Percentiles rank a stretch among this genome's conserved stretches.
These are phyloP conservation scores for Warburgia ugandensis DNA, from an alignment of 164 flowering plant genomes.

Conservation along the genomic window DNA sequence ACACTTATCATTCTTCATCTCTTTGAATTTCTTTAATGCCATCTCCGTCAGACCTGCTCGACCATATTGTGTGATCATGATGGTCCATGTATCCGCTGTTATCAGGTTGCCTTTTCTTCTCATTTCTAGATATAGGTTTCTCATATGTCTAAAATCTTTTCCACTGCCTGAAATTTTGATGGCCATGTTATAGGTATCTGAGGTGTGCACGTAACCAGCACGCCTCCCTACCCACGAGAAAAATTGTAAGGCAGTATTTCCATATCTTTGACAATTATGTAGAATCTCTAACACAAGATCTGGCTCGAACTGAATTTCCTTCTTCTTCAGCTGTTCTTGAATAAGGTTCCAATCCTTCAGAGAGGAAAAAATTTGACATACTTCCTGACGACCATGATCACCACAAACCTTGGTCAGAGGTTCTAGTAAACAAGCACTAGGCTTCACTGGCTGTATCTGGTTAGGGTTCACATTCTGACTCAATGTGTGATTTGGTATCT, in stretches of 20 bases:
- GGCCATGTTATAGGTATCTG: conserved; percentile 74
- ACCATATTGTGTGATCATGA: conserved; percentile 78
- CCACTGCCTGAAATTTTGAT: conserved; percentile 69
- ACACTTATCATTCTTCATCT: conserved; percentile 52
- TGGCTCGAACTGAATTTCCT: conserved; percentile 43
- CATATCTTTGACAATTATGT: conserved; percentile 29
- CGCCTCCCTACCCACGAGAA: conserved; percentile 70
- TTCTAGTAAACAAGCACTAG: conserved; percentile 3
- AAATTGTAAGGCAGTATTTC: conserved; percentile 43
- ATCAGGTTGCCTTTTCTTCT: conserved; percentile 41
- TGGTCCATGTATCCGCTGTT: conserved; percentile 80
- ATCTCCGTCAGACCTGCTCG: conserved; percentile 72
- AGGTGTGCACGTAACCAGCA: conserved; percentile 44
- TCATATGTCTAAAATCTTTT: conserved; percentile 80
- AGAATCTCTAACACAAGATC: conserved; percentile 54
- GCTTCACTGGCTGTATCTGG: conserved; percentile 9
- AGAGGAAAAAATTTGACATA: conserved; percentile 46
- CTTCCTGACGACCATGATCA: conserved; percentile 35
- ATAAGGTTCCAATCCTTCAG: conserved; percentile 41
- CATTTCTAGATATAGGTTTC: conserved; percentile 67
- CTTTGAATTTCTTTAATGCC: conserved; percentile 46
- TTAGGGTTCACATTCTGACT: conserved; percentile 10
- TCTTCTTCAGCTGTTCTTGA: conserved; percentile 47
- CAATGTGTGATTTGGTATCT: neutral
- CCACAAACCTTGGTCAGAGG: conserved; percentile 16